Evolutionary conservation across 495 filamentous ascomycete genomes (phyloP).

Genomic region (Xylaria palmicola): DNA sequence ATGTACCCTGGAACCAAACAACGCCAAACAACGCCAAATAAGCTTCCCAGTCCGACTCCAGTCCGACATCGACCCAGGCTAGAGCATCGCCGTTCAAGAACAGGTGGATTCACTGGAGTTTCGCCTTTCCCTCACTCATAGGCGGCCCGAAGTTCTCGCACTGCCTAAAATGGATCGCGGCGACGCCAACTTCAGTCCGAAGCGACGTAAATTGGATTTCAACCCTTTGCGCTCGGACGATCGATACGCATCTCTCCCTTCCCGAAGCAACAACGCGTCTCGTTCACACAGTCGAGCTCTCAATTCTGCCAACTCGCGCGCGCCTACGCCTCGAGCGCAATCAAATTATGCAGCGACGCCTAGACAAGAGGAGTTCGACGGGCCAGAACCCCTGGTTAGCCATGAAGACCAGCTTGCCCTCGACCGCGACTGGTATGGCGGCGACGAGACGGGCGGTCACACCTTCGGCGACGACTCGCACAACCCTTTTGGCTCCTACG

Average conservation of each 20-base stretch:
- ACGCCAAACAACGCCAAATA: background rate
- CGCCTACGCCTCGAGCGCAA: conserved; percentile 49
- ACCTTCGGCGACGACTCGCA: conserved; percentile 75
- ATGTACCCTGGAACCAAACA: too few relatives aligned
- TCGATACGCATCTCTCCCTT: conserved; percentile 57
- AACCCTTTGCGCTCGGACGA: conserved; percentile 56
- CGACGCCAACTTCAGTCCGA: conserved; percentile 53
- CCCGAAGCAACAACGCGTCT: conserved; percentile 37
- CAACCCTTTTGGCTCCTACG: conserved; percentile 58
- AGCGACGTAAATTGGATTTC: conserved; percentile 62
- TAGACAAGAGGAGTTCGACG: conserved; percentile 52
- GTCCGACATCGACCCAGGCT: too few relatives aligned
- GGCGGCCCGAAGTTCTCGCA: background rate
- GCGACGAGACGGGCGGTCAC: conserved; percentile 68
- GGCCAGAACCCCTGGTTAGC: conserved; percentile 48
- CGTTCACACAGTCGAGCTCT: conserved; percentile 36
- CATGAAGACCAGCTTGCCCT: conserved; percentile 58
- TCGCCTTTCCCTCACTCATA: too few relatives aligned
- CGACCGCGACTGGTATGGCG: conserved; percentile 86
- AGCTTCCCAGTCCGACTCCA: background rate
- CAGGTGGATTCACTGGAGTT: too few relatives aligned
- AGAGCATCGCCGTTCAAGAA: too few relatives aligned
- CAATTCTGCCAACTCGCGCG: conserved; percentile 34
- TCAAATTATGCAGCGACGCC: conserved; percentile 50
- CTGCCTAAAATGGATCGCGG: conserved; percentile 34